These are phyloP conservation scores for Vanrija pseudolonga DNA, from an alignment of 1,284 basidiomycete genomes.

Conservation along the genomic window DNA sequence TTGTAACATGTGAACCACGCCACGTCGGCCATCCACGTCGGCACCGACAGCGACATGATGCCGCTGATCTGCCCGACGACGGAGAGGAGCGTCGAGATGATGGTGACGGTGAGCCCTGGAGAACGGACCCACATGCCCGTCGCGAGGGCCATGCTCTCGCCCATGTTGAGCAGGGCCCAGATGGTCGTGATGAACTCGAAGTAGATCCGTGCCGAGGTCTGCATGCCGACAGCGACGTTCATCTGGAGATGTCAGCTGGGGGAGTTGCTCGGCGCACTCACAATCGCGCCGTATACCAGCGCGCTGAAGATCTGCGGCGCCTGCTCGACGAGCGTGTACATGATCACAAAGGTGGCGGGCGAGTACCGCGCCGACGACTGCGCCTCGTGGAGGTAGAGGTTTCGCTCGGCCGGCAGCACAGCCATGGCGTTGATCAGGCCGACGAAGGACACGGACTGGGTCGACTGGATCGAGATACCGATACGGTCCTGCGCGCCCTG, in stretches of 20 bases:
- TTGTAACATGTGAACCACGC: conserved; percentile 43
- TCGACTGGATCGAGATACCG: conserved; percentile 44
- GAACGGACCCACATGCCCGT: conserved; percentile 33
- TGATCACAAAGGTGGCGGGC: conserved; percentile 48
- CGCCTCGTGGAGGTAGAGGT: conserved; percentile 51
- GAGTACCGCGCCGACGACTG: conserved; percentile 48
- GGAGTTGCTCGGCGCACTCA: conserved; percentile 15
- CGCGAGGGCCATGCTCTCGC: conserved; percentile 46
- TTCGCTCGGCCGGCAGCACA: conserved; percentile 50
- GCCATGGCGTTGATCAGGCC: conserved; percentile 51
- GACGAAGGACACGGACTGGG: conserved; percentile 40
- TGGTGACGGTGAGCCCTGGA: conserved; percentile 40
- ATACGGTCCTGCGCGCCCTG: conserved; percentile 51
- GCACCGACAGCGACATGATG: conserved; percentile 49
- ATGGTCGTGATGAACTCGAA: conserved; percentile 50
- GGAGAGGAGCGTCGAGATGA: conserved; percentile 46
- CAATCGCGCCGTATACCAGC: conserved; percentile 32
- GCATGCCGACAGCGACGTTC: conserved; percentile 50
- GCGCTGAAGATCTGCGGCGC: conserved; percentile 44
- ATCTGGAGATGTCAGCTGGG: conserved; percentile 30
- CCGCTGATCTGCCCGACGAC: conserved; percentile 44
- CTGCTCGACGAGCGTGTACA: conserved; percentile 51
- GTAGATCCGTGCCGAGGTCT: conserved; percentile 48
- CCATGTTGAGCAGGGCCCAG: conserved; percentile 46
- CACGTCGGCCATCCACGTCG: conserved; percentile 46